Conservation (phyloP, 441 rosid species). For the Cnidoscolus chayamansa region DNA sequence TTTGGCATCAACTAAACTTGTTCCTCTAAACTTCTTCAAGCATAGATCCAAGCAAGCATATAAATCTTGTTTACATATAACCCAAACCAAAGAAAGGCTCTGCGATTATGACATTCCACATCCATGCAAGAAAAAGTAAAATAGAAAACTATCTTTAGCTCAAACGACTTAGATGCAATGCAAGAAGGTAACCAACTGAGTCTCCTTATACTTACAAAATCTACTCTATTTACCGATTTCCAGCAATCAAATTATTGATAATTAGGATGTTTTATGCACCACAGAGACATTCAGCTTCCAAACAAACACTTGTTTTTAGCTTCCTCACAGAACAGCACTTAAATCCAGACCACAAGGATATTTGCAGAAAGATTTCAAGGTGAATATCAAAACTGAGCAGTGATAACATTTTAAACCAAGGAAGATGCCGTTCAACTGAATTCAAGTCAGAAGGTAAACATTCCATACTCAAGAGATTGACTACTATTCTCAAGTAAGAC, state of each 20-base stretch:
- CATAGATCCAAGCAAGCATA: not conserved
- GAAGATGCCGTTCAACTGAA: not conserved
- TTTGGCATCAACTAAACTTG: not conserved
- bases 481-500: too few species aligned
- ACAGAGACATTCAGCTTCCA: not conserved
- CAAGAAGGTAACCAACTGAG: not conserved
- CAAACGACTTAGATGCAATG: not conserved
- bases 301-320: not conserved
- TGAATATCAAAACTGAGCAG: not conserved
- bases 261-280: not conserved
- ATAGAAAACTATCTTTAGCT: not conserved
- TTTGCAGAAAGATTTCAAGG: slow-evolving; percentile 8
- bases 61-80: not conserved
- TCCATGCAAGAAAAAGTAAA: not conserved
- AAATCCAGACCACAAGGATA: not conserved
- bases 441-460: not conserved
- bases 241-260: not conserved
- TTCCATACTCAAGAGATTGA: too few species aligned
- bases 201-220: not conserved
- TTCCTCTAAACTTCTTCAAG: not conserved
- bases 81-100: not conserved
- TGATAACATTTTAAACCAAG: not conserved
- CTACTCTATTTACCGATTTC: not conserved
- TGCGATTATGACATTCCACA: not conserved
- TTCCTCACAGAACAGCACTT: not conserved